These are phyloP conservation scores for Pseudonitzschia multiseries DNA, from an alignment of 108 stramenopile species.

Conservation along the genomic window DNA sequence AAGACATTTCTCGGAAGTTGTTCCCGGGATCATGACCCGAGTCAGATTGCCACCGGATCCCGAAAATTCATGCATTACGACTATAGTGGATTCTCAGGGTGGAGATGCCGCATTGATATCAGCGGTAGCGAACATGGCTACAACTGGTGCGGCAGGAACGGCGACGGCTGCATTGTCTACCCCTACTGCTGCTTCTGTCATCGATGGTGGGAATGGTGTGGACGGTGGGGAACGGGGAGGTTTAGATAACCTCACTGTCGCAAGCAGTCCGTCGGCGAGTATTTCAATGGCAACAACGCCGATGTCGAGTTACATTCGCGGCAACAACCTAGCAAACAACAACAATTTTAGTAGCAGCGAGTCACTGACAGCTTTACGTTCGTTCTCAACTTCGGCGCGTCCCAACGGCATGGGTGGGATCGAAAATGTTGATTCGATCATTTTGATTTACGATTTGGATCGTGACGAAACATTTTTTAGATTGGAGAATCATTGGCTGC, in stretches of 20 bases:
- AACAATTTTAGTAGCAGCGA: background rate
- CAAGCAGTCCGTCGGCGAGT: constrained; percentile 5
- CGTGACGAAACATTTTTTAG: constrained; percentile 74
- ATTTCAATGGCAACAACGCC: constrained; percentile 13
- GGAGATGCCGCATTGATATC: constrained; percentile 64
- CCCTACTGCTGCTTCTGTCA: background rate
- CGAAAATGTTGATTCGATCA: constrained; percentile 67
- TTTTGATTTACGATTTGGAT: constrained; percentile 82
- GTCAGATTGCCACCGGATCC: constrained; percentile 80
- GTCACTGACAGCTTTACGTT: background rate
- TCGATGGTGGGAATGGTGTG: background rate
- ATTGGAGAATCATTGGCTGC: constrained; percentile 80
- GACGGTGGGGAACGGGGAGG: constrained; percentile 3
- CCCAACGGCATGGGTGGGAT: constrained; percentile 26
- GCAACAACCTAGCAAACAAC: background rate
- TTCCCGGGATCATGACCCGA: constrained; percentile 77
- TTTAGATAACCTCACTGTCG: background rate
- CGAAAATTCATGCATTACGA: constrained; percentile 56
- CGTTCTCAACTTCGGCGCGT: constrained; percentile 13
- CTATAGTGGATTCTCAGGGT: constrained; percentile 81
- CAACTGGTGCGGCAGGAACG: constrained; percentile 16
- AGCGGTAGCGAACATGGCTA: constrained; percentile 43
- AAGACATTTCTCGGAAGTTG: constrained; percentile 74
- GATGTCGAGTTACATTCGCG: background rate
- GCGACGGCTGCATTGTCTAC: background rate